Conservation (phyloP, 208 protist species). For the Phytomonas sp. region DNA sequence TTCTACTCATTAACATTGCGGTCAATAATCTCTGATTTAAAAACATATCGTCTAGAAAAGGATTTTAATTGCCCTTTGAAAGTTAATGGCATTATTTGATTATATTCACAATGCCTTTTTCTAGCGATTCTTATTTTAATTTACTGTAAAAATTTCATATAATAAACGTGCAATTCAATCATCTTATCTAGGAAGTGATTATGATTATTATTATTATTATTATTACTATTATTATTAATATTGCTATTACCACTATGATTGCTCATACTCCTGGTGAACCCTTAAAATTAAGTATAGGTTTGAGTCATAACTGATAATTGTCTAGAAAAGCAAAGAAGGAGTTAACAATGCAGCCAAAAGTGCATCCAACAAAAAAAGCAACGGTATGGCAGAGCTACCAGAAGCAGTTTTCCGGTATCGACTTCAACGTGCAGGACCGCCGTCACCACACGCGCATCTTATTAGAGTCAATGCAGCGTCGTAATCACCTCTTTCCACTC, state of each 20-base stretch:
- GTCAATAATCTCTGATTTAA: not conserved
- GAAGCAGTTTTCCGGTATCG: constrained; percentile 10
- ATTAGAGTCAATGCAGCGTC: constrained; percentile 35
- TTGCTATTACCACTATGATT: not conserved
- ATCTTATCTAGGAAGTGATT: not conserved
- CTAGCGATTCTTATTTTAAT: not conserved
- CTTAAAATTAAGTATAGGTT: too few relatives aligned
- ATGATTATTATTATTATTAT: constrained; percentile 5
- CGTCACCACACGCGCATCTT: constrained; percentile 41
- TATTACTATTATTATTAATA: constrained; percentile 5
- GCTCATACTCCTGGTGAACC: not conserved
- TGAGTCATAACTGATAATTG: too few relatives aligned
- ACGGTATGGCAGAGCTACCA: not conserved
- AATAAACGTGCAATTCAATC: too few relatives aligned
- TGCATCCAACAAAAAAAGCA: not conserved
- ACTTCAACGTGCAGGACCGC: constrained; percentile 60
- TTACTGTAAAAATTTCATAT: too few relatives aligned
- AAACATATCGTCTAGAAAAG: too few relatives aligned
- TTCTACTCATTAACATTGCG: constrained; percentile 30
- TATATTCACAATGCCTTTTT: not conserved
- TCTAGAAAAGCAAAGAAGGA: too few relatives aligned
- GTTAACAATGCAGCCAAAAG: not conserved
- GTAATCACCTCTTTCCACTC: constrained; percentile 47
- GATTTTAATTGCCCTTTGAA: too few relatives aligned
- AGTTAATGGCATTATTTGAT: too few relatives aligned